Conservation (phyloP, 2,329 filamentous ascomycete species). For the Cercospora nicotianae region DNA sequence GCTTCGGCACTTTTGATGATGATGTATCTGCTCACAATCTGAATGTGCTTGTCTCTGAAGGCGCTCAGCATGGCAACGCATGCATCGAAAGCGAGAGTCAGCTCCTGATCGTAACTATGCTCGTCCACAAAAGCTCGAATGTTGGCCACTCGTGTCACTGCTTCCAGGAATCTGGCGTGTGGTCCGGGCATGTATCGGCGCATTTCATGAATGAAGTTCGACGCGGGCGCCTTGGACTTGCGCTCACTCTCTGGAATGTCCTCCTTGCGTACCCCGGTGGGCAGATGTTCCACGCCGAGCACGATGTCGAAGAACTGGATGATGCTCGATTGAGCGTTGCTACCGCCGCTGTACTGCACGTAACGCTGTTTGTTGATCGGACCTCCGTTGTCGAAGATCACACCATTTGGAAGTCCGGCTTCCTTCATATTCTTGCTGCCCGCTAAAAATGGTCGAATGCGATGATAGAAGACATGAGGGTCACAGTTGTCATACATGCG, state of each 20-base stretch:
- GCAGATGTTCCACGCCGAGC: conserved; percentile 83
- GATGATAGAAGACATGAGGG: conserved; percentile 90
- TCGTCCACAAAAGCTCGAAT: conserved; percentile 78
- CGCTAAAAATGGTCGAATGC: conserved; percentile 92
- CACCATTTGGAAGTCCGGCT: conserved; percentile 81
- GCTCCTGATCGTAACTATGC: conserved; percentile 60
- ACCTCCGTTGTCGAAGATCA: conserved; percentile 76
- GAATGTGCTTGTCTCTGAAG: conserved; percentile 91
- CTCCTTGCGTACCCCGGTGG: conserved; percentile 70
- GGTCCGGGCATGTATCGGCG: conserved; percentile 93
- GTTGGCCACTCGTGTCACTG: conserved; percentile 77
- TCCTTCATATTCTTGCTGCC: conserved; percentile 98
- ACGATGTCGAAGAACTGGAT: conserved; percentile 97
- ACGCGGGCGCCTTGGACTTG: conserved; percentile 47
- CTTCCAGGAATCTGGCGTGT: conserved; percentile 83
- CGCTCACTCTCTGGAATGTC: conserved; percentile 45
- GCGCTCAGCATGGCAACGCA: conserved; percentile 76
- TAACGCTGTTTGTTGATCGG: conserved; percentile 58
- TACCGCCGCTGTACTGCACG: conserved; percentile 86
- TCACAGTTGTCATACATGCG: conserved; percentile 96
- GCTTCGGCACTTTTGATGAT: conserved; percentile 81
- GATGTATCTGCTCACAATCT: conserved; percentile 94
- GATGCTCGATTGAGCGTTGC: conserved; percentile 93
- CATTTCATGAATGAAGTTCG: conserved; percentile 96
- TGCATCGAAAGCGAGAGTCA: conserved; percentile 84